Evolutionary conservation across 495 filamentous ascomycete species (phyloP), one percentile per base, ranked within the genome.

Genomic region (Staphylotrichum tortipilum): DNA sequence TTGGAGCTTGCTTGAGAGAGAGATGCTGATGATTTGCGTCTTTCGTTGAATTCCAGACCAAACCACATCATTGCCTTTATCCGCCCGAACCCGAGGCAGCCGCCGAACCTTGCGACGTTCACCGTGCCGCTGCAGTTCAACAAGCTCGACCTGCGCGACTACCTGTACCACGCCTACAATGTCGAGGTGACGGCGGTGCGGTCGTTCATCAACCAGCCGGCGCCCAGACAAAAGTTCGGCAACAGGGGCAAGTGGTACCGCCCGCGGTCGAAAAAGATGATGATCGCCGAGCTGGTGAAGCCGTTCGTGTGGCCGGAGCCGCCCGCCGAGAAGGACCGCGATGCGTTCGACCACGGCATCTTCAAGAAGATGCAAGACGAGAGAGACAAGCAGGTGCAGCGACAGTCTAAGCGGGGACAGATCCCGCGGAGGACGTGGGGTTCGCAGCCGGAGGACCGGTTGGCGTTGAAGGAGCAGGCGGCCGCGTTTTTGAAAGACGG

Each of bases 111-210:
- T 58, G 90, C 88, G 39, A 78, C 80, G 42, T 95, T 96, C 77
- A 71, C 78, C 59, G 89, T 94, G 36, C 89, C 89, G 14, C 77
- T 95, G 59, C 80, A 77, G 53, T 84, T 94, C 74, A 89, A 85
- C 78, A 95, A 96, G 70, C 80, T 94, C 56, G 89, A 95, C 67
- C 66, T 95, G 22, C 83, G 85, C 63, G 88, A 94, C 74, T 96
- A 94, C 71, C 82, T 96, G 40, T 78, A 78, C 58, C 74, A 88
- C 60, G 75, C 67, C 17, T 95, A 96, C 68, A 72, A 76, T 41
- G 79, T 92, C 47, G 66, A 75, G 40, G 78, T 80, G 30, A 62
- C 79, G n/a, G 68, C 66, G 30, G 78, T 96, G 50, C 83, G 89
- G 24, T 88, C 85, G 51, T 94, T 81, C 59, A 74, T 96, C 64